phyloP scores from a whole-genome alignment of 768 basidiomycete species.

The Tulasnella sp. region DNA sequence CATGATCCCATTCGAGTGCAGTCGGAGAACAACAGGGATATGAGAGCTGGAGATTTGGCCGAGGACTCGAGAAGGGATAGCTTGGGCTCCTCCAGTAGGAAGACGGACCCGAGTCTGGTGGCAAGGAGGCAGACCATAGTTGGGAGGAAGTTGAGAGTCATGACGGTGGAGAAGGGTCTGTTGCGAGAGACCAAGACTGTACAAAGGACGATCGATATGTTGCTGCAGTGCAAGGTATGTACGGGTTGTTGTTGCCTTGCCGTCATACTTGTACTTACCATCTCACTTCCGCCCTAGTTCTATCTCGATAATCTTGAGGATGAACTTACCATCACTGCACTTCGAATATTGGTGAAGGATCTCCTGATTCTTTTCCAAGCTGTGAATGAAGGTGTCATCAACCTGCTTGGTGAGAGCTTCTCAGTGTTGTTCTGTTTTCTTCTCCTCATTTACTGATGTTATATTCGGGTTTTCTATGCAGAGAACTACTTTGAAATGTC shows the following conservation, averaged over 20 bases:
- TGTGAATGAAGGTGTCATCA: constrained; percentile 81
- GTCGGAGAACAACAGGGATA: constrained; percentile 81
- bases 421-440: neutral
- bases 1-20: constrained; percentile 93
- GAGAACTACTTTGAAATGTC: constrained; percentile 99
- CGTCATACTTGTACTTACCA: neutral
- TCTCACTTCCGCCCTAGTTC: constrained; percentile 44
- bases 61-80: constrained; percentile 33
- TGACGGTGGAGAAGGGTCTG: constrained; percentile 94
- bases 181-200: constrained; percentile 85
- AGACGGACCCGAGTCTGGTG: constrained; percentile 40
- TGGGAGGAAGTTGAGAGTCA: constrained; percentile 73
- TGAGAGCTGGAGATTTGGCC: constrained; percentile 52
- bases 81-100: constrained; percentile 28
- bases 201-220: constrained; percentile 76
- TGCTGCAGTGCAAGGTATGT: constrained; percentile 79
- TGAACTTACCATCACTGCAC: constrained; percentile 75
- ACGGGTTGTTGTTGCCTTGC: neutral
- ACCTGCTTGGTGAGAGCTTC: constrained; percentile 32
- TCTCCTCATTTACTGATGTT: neutral
- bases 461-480: too few species aligned
- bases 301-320: constrained; percentile 90
- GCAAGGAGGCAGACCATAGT: constrained; percentile 38
- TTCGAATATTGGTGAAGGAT: constrained; percentile 93
- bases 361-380: constrained; percentile 91